phyloP scores from a whole-genome alignment of 2,329 filamentous ascomycete species.

The Magnaporthales sp. region DNA sequence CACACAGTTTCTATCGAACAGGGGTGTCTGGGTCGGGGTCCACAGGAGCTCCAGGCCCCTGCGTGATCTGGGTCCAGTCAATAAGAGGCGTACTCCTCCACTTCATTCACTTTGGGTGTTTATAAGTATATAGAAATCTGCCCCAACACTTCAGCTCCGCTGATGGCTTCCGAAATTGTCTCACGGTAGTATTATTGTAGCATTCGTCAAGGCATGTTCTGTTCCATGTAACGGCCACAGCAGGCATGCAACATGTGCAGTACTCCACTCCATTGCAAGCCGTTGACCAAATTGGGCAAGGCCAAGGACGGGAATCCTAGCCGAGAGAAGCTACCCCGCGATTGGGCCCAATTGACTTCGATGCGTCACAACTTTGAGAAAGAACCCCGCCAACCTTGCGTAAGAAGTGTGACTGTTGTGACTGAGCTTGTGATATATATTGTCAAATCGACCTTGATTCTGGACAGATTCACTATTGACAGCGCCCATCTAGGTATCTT shows the following conservation, averaged over 20 bases:
- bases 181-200: too few species aligned
- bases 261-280: not conserved
- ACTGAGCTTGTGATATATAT: not conserved
- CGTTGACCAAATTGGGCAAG: not conserved
- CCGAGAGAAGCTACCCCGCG: conserved; percentile 1
- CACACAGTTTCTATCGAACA: not conserved
- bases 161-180: too few species aligned
- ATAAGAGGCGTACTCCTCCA: too few species aligned
- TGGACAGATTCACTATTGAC: not conserved
- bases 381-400: not conserved
- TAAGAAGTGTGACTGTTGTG: not conserved
- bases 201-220: not conserved
- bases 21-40: not conserved
- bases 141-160: too few species aligned
- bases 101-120: too few species aligned
- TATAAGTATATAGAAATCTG: too few species aligned
- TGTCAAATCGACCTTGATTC: not conserved
- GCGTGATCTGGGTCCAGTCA: not conserved
- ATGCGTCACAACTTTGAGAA: not conserved
- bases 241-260: not conserved
- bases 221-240: not conserved
- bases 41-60: not conserved
- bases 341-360: not conserved
- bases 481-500: not conserved
- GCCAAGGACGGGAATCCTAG: not conserved